These are phyloP conservation scores for Pseudogymnoascus sp. DNA, from an alignment of 2,329 filamentous ascomycete genomes.

Conservation along the genomic window DNA sequence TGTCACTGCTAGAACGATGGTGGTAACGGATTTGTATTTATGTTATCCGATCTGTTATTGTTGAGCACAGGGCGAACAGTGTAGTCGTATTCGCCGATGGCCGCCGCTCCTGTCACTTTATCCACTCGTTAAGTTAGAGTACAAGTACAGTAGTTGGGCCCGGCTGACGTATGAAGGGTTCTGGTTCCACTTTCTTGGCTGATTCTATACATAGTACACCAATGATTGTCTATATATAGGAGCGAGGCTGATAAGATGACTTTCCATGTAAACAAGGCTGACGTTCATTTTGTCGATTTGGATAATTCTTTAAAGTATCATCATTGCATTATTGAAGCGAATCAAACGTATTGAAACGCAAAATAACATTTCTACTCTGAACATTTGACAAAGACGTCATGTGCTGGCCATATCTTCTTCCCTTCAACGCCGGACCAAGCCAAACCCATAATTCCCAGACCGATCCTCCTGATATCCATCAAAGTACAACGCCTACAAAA, in stretches of 20 bases:
- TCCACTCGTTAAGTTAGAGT: neutral
- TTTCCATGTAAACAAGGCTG: neutral
- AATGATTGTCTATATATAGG: neutral
- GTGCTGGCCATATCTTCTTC: constrained; percentile 1
- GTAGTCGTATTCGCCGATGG: constrained; percentile 1
- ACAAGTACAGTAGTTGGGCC: neutral
- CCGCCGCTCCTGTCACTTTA: neutral
- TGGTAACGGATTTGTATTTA: neutral
- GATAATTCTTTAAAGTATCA: neutral
- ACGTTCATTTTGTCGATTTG: neutral
- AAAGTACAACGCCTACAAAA: constrained; percentile 7
- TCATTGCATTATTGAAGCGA: neutral
- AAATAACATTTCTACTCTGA: constrained; percentile 4
- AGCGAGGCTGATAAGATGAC: neutral
- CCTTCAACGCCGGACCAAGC: neutral
- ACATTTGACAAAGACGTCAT: neutral
- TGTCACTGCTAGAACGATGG: neutral
- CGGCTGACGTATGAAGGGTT: neutral
- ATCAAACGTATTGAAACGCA: neutral
- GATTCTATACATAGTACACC: constrained; percentile 1
- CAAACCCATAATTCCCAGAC: neutral
- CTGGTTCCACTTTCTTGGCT: neutral
- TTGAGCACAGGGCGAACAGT: neutral
- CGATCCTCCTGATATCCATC: constrained; percentile 2
- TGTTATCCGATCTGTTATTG: neutral